These are phyloP conservation scores for Nicotiana benthamiana DNA, from an alignment of 257 asterid species.

Conservation along the genomic window DNA sequence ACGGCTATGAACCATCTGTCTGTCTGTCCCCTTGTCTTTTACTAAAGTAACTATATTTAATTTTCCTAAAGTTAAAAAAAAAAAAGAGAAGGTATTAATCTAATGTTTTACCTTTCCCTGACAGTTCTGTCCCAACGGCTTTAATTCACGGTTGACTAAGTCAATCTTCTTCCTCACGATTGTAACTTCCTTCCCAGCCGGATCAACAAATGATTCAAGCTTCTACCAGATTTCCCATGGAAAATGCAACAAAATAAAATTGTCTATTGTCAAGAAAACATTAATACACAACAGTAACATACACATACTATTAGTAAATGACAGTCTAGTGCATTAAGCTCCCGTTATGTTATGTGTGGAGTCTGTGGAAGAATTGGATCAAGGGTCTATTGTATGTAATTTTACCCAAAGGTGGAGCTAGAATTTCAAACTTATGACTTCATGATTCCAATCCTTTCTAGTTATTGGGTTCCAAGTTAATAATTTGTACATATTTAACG, in stretches of 20 bases:
- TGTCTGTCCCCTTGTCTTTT: neutral
- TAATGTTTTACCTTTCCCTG: constrained; percentile 54
- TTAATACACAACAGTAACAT: neutral
- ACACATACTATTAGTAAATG: no score
- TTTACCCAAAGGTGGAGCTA: no score
- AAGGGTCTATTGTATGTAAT: no score
- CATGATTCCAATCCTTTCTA: no score
- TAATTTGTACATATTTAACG: no score
- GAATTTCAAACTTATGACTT: no score
- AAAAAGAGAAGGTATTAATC: neutral
- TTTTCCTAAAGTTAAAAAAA: neutral
- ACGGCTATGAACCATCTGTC: neutral
- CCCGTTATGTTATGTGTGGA: no score
- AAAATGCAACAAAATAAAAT: neutral
- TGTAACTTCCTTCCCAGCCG: constrained; percentile 68
- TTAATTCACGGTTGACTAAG: constrained; percentile 51
- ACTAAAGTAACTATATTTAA: neutral
- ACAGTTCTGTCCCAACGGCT: constrained; percentile 59
- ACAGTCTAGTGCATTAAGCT: accelerated
- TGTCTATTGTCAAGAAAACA: neutral
- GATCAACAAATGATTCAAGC: constrained; percentile 73
- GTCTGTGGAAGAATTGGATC: no score
- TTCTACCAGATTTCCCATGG: constrained; percentile 46
- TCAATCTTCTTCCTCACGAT: constrained; percentile 60
- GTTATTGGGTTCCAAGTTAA: no score